phyloP scores from a whole-genome alignment of 768 basidiomycete species.

The Hysterangium stoloniferum region DNA sequence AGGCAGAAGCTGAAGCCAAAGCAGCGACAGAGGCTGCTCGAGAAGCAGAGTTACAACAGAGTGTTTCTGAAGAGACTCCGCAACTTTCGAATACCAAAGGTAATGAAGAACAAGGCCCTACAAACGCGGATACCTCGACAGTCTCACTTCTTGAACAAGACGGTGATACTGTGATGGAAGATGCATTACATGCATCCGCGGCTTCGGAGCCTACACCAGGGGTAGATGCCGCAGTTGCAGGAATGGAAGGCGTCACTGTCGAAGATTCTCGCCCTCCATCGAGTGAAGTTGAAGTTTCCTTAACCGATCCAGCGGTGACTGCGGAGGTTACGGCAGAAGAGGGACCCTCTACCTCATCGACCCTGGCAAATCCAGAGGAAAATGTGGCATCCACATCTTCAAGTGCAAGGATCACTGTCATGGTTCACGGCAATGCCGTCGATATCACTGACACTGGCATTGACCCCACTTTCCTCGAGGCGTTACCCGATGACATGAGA shows the following conservation, averaged over 20 bases:
- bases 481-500: conserved; percentile 96
- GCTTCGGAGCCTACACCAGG: neutral
- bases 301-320: conserved; percentile 9
- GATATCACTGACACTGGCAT: conserved; percentile 99
- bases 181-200: neutral
- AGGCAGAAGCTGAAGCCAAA: conserved; percentile 48
- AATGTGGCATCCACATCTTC: conserved; percentile 22
- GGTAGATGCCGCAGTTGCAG: neutral
- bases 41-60: neutral
- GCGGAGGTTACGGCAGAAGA: conserved; percentile 10
- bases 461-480: conserved; percentile 96
- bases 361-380: conserved; percentile 14
- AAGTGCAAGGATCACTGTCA: conserved; percentile 62
- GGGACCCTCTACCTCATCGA: conserved; percentile 30
- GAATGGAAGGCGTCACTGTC: neutral
- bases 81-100: neutral
- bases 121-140: neutral
- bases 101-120: neutral
- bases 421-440: conserved; percentile 85
- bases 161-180: conserved; percentile 9
- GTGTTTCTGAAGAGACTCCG: neutral
- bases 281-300: neutral
- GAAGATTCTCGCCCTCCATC: conserved; percentile 11
- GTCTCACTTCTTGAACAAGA: neutral
- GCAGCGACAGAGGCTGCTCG: conserved; percentile 24